These are phyloP conservation scores for Geotrichum klebahnii DNA, from an alignment of 1,139 yeast species.

Conservation along the genomic window DNA sequence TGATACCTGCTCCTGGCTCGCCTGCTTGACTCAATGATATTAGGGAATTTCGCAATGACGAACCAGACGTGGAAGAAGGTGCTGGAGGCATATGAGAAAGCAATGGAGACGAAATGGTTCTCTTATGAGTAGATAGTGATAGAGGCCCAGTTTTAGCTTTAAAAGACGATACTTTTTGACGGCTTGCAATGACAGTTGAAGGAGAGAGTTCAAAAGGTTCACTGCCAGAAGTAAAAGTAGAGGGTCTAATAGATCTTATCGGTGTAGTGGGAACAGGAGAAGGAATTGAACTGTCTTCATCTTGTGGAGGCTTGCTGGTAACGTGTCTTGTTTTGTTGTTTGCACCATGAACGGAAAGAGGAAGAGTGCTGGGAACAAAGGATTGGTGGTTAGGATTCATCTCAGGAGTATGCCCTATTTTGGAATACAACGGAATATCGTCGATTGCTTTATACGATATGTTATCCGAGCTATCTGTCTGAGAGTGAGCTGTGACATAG, in stretches of 20 bases:
- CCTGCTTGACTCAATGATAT: constrained; percentile 1
- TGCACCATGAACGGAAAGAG: no score
- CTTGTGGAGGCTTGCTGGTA: no score
- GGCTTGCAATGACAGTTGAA: constrained; percentile 3
- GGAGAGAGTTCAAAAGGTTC: constrained; percentile 9
- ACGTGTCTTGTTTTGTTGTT: no score
- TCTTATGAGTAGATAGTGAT: constrained; percentile 7
- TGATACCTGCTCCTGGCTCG: no score
- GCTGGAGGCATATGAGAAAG: constrained; percentile 20
- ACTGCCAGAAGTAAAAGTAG: background rate
- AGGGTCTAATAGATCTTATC: no score
- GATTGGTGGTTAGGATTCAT: no score
- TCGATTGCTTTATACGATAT: no score
- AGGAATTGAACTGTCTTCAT: no score
- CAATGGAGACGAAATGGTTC: constrained; percentile 20
- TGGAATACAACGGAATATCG: no score
- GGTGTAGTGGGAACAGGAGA: no score
- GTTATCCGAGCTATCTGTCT: constrained; percentile 1
- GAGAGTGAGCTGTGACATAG: constrained; percentile 15
- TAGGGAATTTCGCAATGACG: constrained; percentile 6
- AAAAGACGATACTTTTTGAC: background rate
- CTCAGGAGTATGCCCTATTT: no score
- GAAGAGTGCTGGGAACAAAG: no score
- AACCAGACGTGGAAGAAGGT: constrained; percentile 10
- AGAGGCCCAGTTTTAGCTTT: background rate